Conservation (phyloP, 257 asterid species). For the Schizonepeta tenuifolia region DNA sequence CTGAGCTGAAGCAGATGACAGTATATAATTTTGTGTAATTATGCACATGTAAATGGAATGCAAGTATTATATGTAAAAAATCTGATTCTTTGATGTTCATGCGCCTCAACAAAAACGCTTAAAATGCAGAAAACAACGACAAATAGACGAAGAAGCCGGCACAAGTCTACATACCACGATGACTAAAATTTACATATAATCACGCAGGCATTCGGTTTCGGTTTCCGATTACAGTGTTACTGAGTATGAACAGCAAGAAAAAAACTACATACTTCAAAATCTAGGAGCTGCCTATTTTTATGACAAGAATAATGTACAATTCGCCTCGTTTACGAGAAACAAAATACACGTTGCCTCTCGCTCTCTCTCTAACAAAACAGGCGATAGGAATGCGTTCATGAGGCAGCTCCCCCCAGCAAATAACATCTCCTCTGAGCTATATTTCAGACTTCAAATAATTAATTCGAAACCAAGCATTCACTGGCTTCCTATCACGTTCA, state of each 20-base stretch:
- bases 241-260: conserved; percentile 1
- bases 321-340: conserved; percentile 18
- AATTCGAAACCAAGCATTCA: conserved; percentile 28
- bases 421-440: conserved; percentile 19
- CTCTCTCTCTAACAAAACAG: conserved; percentile 27
- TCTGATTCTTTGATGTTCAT: conserved; percentile 28
- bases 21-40: conserved; percentile 12
- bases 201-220: background rate
- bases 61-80: conserved; percentile 23
- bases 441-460: conserved; percentile 15
- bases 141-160: background rate
- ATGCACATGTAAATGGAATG: conserved; percentile 32
- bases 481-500: conserved; percentile 36
- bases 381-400: conserved; percentile 14
- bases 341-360: conserved; percentile 21
- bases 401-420: conserved; percentile 20
- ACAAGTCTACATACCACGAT: conserved; percentile 13
- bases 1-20: conserved; percentile 37
- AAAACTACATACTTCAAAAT: conserved; percentile 9
- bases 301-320: background rate
- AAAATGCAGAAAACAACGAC: background rate
- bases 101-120: background rate
- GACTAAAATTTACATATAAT: conserved; percentile 19
- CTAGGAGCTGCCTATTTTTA: conserved; percentile 32
- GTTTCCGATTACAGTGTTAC: conserved; percentile 25